These are phyloP conservation scores for Capronia americana DNA, from an alignment of 2,329 filamentous ascomycete species.

Conservation along the genomic window DNA sequence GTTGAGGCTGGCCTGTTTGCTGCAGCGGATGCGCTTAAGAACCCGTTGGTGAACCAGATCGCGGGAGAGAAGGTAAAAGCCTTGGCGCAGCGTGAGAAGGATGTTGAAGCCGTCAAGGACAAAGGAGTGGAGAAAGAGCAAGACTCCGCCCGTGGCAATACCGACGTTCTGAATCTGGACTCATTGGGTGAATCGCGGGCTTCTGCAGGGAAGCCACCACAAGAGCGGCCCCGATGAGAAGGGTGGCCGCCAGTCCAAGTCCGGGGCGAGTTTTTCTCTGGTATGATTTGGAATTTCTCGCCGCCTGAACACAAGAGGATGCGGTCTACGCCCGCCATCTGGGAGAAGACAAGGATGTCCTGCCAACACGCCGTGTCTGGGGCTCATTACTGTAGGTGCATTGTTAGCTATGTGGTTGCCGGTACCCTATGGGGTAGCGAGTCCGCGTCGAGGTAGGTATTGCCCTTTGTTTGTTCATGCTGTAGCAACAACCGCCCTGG, in stretches of 20 bases:
- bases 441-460: background rate
- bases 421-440: background rate
- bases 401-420: background rate
- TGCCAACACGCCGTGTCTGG: background rate
- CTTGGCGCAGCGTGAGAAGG: conserved; percentile 34
- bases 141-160: background rate
- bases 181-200: background rate
- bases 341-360: background rate
- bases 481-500: background rate
- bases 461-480: background rate
- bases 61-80: conserved; percentile 44
- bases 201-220: background rate
- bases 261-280: background rate
- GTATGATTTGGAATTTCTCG: background rate
- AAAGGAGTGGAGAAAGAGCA: background rate
- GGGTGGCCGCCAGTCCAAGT: background rate
- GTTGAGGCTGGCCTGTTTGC: conserved; percentile 54
- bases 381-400: conserved; percentile 1
- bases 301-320: background rate
- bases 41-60: conserved; percentile 49
- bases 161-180: background rate
- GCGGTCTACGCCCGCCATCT: background rate
- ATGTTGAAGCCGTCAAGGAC: conserved; percentile 8
- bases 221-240: background rate
- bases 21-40: conserved; percentile 51